Base-by-base conservation (phyloP, 768 basidiomycete species). In the Termitomyces titanicus region DNA sequence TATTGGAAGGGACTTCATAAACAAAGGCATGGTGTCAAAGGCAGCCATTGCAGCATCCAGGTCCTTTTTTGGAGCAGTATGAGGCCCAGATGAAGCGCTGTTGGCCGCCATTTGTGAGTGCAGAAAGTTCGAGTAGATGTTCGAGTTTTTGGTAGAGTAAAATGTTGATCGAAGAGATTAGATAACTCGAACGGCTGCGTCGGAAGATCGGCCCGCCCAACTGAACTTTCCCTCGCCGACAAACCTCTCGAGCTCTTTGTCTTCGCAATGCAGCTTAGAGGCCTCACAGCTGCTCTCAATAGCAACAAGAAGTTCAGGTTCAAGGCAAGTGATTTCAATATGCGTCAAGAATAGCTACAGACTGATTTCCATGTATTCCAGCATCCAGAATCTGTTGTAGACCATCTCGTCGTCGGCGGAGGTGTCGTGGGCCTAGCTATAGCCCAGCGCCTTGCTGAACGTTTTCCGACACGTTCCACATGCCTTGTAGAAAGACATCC, bases 351-450 rank as follows among this genome's bases (percentile, higher is more conserved):
- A n/a, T 18, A 20, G 40, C 20, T 17, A 8, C 12, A 31, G 11
- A 44, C 42, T 34, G 6, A 49, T 27, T 44, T 44, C 50, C 46
- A 43, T 37, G 29, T 17, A 25, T 47, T 45, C 24, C 34, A 90
- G 82, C 68, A 72, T 15, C 92, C 94, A 4, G 86, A 91, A 59
- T 78, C 73, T 33, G 76, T 73, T 1, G 84, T 95, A 29, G 96
- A 98, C 66, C 86, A 89, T 68, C 73, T 97, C 22, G 81, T 98
- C 15, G 77, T 98, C 22, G 96, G 96, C 11, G 96, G 88, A 74
- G 96, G 94, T 53, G 85, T 90, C 0, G 79, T 95, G 15, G 96
- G 96, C 0, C 78, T 99, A 34, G 91, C 94, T 0, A 80, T 96
- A 47, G 92, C 93, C 0, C 85, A 89, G 55, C 79, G 82, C 5